Conservation (phyloP, 768 basidiomycete genomes). For the Boletus sp. region DNA sequence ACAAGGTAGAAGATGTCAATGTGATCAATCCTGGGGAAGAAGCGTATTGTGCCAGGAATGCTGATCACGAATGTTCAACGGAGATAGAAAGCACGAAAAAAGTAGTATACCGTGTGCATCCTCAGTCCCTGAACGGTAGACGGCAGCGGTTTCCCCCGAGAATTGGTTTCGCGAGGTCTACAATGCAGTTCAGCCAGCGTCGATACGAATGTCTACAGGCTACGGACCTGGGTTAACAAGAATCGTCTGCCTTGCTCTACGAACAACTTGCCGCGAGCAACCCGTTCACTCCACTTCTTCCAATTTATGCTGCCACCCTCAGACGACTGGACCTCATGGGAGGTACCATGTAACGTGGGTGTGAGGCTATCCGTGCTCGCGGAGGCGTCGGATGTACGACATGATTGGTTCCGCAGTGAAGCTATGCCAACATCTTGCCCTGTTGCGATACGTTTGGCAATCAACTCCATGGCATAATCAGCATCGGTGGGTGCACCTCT, state of each 20-base stretch:
- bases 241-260: conserved; percentile 41
- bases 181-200: neutral
- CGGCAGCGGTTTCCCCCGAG: neutral
- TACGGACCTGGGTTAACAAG: conserved; percentile 36
- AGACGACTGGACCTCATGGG: neutral
- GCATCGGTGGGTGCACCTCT: conserved; percentile 60
- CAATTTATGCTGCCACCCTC: conserved; percentile 38
- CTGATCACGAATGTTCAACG: conserved; percentile 31
- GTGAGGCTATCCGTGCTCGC: conserved; percentile 4
- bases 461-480: conserved; percentile 68
- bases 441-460: conserved; percentile 53
- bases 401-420: conserved; percentile 17
- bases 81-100: neutral
- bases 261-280: conserved; percentile 44
- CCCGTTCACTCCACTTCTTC: conserved; percentile 54
- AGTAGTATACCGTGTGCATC: conserved; percentile 35
- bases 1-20: conserved; percentile 44
- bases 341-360: neutral
- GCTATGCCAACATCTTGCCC: conserved; percentile 48
- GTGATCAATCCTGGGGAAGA: conserved; percentile 59
- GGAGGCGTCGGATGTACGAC: conserved; percentile 15
- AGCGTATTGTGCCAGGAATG: conserved; percentile 57
- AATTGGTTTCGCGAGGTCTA: conserved; percentile 9
- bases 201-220: conserved; percentile 11
- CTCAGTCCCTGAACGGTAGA: conserved; percentile 5